A percentile compares a stretch with the other conserved stretches of the same genome.
These are phyloP conservation scores for Colletotrichum echinochloae DNA, from an alignment of 2,329 filamentous ascomycete species.

Conservation along the genomic window DNA sequence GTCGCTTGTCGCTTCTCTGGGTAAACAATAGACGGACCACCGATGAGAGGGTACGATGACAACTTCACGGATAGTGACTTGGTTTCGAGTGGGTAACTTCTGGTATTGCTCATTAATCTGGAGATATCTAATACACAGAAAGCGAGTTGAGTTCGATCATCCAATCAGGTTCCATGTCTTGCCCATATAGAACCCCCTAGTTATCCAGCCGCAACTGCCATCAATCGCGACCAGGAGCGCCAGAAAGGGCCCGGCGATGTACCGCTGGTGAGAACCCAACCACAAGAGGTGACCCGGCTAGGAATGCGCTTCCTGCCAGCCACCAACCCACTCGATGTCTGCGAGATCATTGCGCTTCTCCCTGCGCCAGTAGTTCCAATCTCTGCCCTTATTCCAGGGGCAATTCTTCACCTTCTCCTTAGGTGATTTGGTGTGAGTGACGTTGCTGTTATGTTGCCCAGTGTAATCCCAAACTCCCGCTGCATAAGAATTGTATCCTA, in stretches of 20 bases:
- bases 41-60: neutral
- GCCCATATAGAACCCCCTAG: neutral
- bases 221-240: neutral
- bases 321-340: conserved; percentile 95
- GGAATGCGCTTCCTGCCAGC: conserved; percentile 75
- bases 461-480: conserved; percentile 62
- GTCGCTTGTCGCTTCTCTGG: no score
- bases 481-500: conserved; percentile 62
- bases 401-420: conserved; percentile 65
- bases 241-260: neutral
- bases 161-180: conserved; percentile 39
- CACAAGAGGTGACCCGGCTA: conserved; percentile 67
- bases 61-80: neutral
- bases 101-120: conserved; percentile 66
- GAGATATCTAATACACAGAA: conserved; percentile 72
- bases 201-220: neutral
- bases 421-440: conserved; percentile 54
- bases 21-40: neutral
- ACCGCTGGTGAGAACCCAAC: conserved; percentile 58
- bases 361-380: conserved; percentile 71
- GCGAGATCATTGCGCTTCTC: conserved; percentile 76
- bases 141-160: conserved; percentile 67
- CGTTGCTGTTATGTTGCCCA: conserved; percentile 52
- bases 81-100: conserved; percentile 74
- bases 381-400: conserved; percentile 69